These are phyloP conservation scores for Monosporascus cannonballus DNA, from an alignment of 2,329 filamentous ascomycete species.

Conservation along the genomic window DNA sequence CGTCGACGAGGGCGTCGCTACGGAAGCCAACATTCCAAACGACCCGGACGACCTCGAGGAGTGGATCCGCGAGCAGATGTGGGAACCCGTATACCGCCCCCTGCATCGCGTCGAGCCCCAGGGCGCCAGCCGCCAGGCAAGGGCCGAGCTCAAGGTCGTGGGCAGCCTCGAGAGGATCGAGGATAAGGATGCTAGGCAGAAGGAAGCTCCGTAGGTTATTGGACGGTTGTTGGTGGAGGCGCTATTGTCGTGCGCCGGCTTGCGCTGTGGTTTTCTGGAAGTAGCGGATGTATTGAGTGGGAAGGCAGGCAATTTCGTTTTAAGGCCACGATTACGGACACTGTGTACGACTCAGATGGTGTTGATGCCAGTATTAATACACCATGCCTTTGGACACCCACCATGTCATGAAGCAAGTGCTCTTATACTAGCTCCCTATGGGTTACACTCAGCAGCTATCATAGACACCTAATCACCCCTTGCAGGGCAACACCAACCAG, in stretches of 20 bases:
- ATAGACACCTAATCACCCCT: too few species aligned
- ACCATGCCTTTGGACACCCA: too few species aligned
- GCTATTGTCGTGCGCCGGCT: not conserved
- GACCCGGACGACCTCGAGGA: conserved; percentile 51
- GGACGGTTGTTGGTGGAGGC: not conserved
- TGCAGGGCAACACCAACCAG: too few species aligned
- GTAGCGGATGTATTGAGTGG: not conserved
- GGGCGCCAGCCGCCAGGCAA: conserved; percentile 51
- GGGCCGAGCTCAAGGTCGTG: conserved; percentile 48
- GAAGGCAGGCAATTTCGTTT: too few species aligned
- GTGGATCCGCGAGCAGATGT: conserved; percentile 78
- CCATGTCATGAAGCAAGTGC: too few species aligned
- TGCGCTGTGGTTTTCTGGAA: not conserved
- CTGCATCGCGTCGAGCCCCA: conserved; percentile 50
- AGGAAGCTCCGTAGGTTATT: not conserved
- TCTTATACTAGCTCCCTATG: too few species aligned
- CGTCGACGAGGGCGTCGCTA: conserved; percentile 61
- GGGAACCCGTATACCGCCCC: conserved; percentile 63
- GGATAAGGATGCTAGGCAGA: conserved; percentile 5
- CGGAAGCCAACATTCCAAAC: conserved; percentile 57
- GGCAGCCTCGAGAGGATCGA: conserved; percentile 27
- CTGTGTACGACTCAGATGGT: too few species aligned
- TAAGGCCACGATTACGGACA: too few species aligned
- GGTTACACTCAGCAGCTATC: too few species aligned
- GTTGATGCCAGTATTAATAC: too few species aligned